Base-by-base conservation (phyloP, 148 eudicot genomes). In the Fagopyrum homotropicum region DNA sequence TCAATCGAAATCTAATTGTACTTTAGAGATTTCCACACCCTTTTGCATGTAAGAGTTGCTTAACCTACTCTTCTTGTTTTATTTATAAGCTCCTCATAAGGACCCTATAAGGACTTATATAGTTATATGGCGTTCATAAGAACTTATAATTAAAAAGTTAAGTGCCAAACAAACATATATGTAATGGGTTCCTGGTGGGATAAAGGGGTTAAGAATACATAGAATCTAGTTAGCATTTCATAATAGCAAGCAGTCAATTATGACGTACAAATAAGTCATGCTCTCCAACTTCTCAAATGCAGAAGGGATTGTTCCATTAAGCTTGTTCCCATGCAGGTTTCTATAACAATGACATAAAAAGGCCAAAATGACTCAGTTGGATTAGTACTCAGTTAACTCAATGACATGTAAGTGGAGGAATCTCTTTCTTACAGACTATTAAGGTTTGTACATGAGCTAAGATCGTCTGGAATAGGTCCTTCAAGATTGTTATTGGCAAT, bases 221-320 rank as follows among this genome's bases (percentile, higher is more conserved):
- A 3, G 43, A 61, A 61, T 40, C 68, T 61, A 61, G 68, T 26
- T 26, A 60, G 40, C 57, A 52, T 26, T 60, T 60, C 66, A 60
- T 9, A 29, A 61, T 61, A 29, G 26, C 11, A 59, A 59, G 35
- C 30, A 19, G 64, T 63, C 45, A 63, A 12, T 8, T 35, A 66
- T 66, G 46, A 84, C 97, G 89, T 75, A 96, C 99, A 96, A 78
- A 73, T 96, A 89, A 45, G 98, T 96, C 99, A 96, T 96, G 81
- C 97, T 92, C 84, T 92, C 98, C 71, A 96, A 84, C 75, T 83
- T 87, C 73, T 96, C 86, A 78, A 96, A 86, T 74, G 88, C 85
- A 55, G 80, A 85, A 40, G 99, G 99, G 47, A 96, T 87, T 45
- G 91, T 85, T 64, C 99, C 98, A 83, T 87, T 89, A 82, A 96